These are phyloP conservation scores for Colletotrichum nymphaeae DNA, from an alignment of 2,329 filamentous ascomycete genomes.

Conservation along the genomic window DNA sequence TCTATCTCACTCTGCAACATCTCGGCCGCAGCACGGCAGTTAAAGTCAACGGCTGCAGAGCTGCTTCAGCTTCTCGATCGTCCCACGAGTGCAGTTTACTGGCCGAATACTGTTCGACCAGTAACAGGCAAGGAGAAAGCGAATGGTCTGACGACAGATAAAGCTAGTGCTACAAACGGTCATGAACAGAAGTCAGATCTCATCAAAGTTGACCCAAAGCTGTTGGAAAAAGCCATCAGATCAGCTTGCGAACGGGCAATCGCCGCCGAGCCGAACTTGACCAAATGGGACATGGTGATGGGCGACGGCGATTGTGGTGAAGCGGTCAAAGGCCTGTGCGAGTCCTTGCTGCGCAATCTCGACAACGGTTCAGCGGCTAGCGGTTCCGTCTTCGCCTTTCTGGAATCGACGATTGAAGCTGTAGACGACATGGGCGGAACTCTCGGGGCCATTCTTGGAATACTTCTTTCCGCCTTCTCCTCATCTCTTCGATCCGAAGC, in stretches of 20 bases:
- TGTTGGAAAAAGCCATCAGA: conserved; percentile 42
- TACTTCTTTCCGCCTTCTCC: conserved; percentile 41
- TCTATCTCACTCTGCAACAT: conserved; percentile 66
- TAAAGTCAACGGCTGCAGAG: conserved; percentile 42
- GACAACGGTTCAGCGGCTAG: conserved; percentile 42
- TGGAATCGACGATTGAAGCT: conserved; percentile 43
- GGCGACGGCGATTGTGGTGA: conserved; percentile 47
- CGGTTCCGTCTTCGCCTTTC: conserved; percentile 45
- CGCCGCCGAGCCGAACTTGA: conserved; percentile 45
- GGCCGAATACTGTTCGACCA: conserved; percentile 51
- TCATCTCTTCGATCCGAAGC: conserved; percentile 34
- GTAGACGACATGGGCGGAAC: conserved; percentile 52
- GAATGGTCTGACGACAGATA: not conserved
- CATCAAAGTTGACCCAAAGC: conserved; percentile 41
- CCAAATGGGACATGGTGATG: conserved; percentile 48
- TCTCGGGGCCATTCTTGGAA: conserved; percentile 47
- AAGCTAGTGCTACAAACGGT: not conserved
- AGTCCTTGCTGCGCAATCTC: conserved; percentile 43
- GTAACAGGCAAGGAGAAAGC: not conserved
- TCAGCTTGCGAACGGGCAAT: conserved; percentile 48
- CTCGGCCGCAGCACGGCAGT: conserved; percentile 45
- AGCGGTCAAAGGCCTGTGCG: conserved; percentile 43
- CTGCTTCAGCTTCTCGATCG: conserved; percentile 60
- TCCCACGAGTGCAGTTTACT: conserved; percentile 61
- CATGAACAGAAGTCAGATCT: not conserved